These are phyloP conservation scores for Pseudofabraea citricarpa DNA, from an alignment of 2,329 filamentous ascomycete species.

Conservation along the genomic window DNA sequence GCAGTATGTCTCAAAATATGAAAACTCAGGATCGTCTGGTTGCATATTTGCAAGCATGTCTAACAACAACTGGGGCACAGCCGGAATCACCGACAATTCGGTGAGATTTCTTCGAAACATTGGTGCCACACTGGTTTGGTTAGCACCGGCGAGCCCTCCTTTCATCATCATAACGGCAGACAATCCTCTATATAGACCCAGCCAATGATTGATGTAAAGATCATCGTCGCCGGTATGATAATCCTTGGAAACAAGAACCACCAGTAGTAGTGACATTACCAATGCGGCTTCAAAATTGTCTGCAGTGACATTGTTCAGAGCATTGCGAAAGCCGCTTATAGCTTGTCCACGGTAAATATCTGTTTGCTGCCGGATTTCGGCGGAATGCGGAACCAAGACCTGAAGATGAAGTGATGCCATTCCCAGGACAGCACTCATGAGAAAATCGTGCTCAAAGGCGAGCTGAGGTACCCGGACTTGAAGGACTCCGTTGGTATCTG, in stretches of 20 bases:
- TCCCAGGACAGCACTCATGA: conserved; percentile 22
- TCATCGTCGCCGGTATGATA: conserved; percentile 11
- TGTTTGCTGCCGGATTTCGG: conserved; percentile 12
- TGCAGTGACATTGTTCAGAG: conserved; percentile 10
- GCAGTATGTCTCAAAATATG: conserved; percentile 18
- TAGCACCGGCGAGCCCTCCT: not conserved
- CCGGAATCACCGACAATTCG: conserved; percentile 11
- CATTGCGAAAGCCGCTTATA: conserved; percentile 17
- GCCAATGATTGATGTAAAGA: conserved; percentile 19
- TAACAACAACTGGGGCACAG: conserved; percentile 18
- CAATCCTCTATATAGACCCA: conserved; percentile 21
- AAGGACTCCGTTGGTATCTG: conserved; percentile 9
- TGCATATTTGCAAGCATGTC: conserved; percentile 18
- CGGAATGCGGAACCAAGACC: conserved; percentile 10
- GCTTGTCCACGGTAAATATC: conserved; percentile 19
- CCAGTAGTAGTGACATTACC: conserved; percentile 20
- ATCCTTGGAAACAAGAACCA: conserved; percentile 18
- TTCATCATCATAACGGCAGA: conserved; percentile 11
- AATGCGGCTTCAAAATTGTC: conserved; percentile 21
- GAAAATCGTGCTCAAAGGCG: conserved; percentile 23
- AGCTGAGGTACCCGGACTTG: conserved; percentile 19
- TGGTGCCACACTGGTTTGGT: conserved; percentile 10
- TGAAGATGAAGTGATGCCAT: conserved; percentile 23
- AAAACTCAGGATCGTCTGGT: conserved; percentile 19
- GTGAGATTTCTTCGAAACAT: conserved; percentile 19